Percentiles rank a stretch among this genome's conserved stretches.
Evolutionary conservation across 331 rosid species (phyloP).

Genomic region (Malus hybrid): DNA sequence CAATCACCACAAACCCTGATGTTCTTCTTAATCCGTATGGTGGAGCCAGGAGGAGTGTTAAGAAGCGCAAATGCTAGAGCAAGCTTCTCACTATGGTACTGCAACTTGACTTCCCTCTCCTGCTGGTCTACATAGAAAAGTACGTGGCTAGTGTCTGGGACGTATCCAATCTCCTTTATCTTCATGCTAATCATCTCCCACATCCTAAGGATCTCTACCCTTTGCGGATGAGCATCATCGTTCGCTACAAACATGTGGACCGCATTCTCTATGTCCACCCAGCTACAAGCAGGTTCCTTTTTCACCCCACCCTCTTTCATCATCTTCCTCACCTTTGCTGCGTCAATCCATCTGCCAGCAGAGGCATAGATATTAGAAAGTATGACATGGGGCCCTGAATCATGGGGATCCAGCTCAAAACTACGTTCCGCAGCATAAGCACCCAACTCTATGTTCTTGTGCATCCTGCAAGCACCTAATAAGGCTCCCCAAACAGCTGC

Average conservation of each 20-base stretch:
- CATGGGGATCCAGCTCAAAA: slow-evolving; percentile 45
- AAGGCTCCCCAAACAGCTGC: slow-evolving; percentile 42
- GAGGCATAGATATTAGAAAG: slow-evolving; percentile 37
- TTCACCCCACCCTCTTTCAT: slow-evolving; percentile 44
- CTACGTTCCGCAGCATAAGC: slow-evolving; percentile 34
- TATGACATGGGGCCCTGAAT: slow-evolving; percentile 40
- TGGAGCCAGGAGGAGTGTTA: slow-evolving; percentile 31
- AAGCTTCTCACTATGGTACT: slow-evolving; percentile 42
- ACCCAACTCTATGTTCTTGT: slow-evolving; percentile 34
- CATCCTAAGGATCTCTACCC: slow-evolving; percentile 19
- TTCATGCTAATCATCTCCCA: slow-evolving; percentile 32
- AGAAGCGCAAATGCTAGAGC: slow-evolving; percentile 38
- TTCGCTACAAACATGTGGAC: slow-evolving; percentile 40
- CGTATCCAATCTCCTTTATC: slow-evolving; percentile 35
- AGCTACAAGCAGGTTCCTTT: slow-evolving; percentile 51
- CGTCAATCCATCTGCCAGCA: slow-evolving; percentile 38
- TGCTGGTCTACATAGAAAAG: slow-evolving; percentile 33
- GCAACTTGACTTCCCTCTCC: slow-evolving; percentile 44
- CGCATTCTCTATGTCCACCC: slow-evolving; percentile 47
- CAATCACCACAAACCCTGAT: slow-evolving; percentile 47
- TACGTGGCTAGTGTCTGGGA: slow-evolving; percentile 43
- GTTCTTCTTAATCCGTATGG: slow-evolving; percentile 37
- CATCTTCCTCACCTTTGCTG: slow-evolving; percentile 38
- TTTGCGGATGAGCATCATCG: slow-evolving; percentile 31
- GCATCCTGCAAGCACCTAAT: slow-evolving; percentile 48